Base-by-base conservation (phyloP, 192 early-diverging fungal genomes). In the Umbelopsis vinacea region DNA sequence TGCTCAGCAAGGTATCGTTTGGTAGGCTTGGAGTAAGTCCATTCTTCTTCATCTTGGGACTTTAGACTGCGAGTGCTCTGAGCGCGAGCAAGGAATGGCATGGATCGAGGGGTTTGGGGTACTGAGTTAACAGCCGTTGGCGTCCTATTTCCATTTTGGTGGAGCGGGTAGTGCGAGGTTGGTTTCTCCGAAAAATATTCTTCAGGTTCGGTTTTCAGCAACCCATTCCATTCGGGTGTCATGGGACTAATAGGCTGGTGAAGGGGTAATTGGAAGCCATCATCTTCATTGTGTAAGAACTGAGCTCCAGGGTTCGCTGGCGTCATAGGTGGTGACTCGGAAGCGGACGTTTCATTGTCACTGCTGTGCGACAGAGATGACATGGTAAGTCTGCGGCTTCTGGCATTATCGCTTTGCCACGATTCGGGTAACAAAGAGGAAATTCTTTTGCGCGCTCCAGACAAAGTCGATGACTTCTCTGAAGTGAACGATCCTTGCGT, bases 291-390 rank as follows among this genome's bases (percentile, higher is more conserved):
- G 8, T 35, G 26, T n/a, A 63, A 19, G 15, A 63, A 63, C 7
- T 63, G 57, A 29, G 26, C 33, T 12, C 33, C 33, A 35, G 57
- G 57, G 15, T 63, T 35, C 14, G 57, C 57, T 3, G 57, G 57
- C 33, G 57, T 63, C 33, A 37, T 37, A 11, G 57, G 57, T 19
- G 57, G 57, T 12, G 57, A 63, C 29, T 63, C 57, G 0, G 57
- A 63, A 9, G 29, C 57, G 11, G 57, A 63, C 23, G 57, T 63
- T 63, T 63, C 57, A 63, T 63, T 63, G 57, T 63, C 57, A 63
- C 57, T 63, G 57, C 33, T 63, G 57, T 63, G 57, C 57, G 57
- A 63, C 57, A 63, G 2, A 3, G 57, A 63, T 37, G 57, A 63
- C 57, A 63, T n/a, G 26, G 57, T 63, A 5, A 35, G 26, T 6